Percentiles rank a stretch among this genome's conserved stretches.
phyloP scores from a whole-genome alignment of 2,329 filamentous ascomycete species.

The Talaromyces sp. region DNA sequence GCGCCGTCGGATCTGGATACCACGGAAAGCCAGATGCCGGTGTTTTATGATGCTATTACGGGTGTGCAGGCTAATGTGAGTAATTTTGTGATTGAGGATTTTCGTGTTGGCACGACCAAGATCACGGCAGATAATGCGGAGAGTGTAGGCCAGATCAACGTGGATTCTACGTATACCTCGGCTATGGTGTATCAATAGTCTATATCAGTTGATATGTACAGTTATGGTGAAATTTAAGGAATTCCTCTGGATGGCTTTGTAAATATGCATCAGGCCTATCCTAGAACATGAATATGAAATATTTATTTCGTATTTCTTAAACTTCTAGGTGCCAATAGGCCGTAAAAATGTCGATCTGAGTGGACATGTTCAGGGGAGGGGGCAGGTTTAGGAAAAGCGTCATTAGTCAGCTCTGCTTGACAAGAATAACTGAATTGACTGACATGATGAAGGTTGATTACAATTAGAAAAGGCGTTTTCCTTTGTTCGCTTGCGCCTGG shows the following conservation, averaged over 20 bases:
- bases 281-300: background rate
- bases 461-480: too few species aligned
- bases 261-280: background rate
- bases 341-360: too few species aligned
- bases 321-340: background rate
- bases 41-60: background rate
- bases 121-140: background rate
- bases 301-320: background rate
- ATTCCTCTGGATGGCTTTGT: background rate
- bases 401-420: too few species aligned
- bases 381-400: too few species aligned
- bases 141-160: background rate
- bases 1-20: background rate
- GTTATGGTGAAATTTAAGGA: background rate
- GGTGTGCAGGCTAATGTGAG: background rate
- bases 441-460: too few species aligned
- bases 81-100: background rate
- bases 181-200: background rate
- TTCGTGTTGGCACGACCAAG: background rate
- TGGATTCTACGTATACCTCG: background rate
- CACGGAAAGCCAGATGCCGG: background rate
- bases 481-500: too few species aligned
- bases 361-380: too few species aligned
- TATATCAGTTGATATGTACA: background rate
- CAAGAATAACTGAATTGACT: too few species aligned